phyloP scores from a whole-genome alignment of 768 basidiomycete genomes.

The Termitomyces bulborhizus region DNA sequence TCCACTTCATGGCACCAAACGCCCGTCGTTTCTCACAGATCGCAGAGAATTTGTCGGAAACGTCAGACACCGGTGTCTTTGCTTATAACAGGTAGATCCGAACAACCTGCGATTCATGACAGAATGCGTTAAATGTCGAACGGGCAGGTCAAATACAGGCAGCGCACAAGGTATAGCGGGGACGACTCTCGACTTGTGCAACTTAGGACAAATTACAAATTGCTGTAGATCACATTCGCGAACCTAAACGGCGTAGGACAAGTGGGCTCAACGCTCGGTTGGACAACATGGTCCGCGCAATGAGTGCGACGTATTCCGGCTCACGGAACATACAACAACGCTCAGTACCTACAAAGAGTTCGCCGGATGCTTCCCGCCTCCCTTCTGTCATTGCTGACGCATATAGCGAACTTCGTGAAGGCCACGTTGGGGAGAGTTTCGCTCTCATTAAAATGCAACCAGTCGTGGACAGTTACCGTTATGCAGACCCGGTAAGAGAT shows the following conservation, averaged over 20 bases:
- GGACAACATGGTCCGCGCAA: conserved; percentile 61
- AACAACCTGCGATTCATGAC: background rate
- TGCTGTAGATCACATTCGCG: background rate
- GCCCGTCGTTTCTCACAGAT: conserved; percentile 13
- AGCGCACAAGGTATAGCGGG: conserved; percentile 1
- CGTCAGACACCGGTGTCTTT: conserved; percentile 13
- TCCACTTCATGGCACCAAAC: background rate
- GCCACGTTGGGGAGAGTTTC: conserved; percentile 32
- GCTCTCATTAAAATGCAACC: conserved; percentile 36
- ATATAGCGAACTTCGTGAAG: conserved; percentile 17
- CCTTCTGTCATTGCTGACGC: background rate
- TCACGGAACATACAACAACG: conserved; percentile 18
- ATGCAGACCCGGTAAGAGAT: background rate
- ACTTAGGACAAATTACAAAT: background rate
- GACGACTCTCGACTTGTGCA: background rate
- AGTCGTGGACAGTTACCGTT: background rate
- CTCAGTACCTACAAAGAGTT: conserved; percentile 33
- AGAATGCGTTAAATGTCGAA: background rate
- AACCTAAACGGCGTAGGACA: conserved; percentile 44
- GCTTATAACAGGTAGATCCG: conserved; percentile 12
- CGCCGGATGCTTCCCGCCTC: conserved; percentile 27
- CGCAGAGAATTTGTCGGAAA: conserved; percentile 9
- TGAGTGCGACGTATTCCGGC: conserved; percentile 34
- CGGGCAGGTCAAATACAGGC: conserved; percentile 11
- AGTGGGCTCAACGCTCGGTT: conserved; percentile 51